Evolutionary conservation across 345 rosid genomes (phyloP), one percentile per base, ranked within the genome.

Genomic region (Eucalyptus polybractea): DNA sequence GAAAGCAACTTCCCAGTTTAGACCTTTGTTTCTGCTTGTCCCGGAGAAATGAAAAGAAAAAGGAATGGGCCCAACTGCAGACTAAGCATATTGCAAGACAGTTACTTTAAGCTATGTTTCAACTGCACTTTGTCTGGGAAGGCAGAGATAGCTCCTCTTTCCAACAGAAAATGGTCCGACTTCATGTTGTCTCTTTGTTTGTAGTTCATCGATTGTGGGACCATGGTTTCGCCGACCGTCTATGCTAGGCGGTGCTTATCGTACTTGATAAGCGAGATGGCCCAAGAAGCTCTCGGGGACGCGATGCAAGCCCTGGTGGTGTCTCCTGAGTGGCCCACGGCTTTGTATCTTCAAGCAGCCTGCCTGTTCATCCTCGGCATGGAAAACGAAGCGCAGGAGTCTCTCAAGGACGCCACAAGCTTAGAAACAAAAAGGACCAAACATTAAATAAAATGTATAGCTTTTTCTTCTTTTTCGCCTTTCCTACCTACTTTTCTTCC

Each of bases 201-300:
- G 90, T 87, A 95, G 99, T 97, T 97, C 92, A 96, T 97, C 88
- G 97, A 92, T 37, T 99, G 98, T 47, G 98, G 97, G 90, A 96
- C 97, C 56, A 95, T 94, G 95, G 95, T 96, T 67, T 97, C 99
- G 42, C 99, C 99, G 16, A 97, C 99, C 1, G 97, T 97, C 25
- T 94, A 94, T 80, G 95, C 95, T 7, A 94, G 99, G 92, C 96
- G 99, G 88, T 97, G 99, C 94, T 93, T 98, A 67, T 95, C 96
- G 69, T 95, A 96, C 94, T 88, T 98, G 93, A 95, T 95, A 93
- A 95, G 80, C 21, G 96, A 95, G 62, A 94, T 93, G 98, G 92
- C 94, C 86, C 94, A 94, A 44, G 96, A 95, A 91, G 99, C 99
- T 80, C 95, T 97, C 25, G 96, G 97, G 49, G 99, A 98, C 89